Evolutionary conservation across 2,329 filamentous ascomycete species (phyloP).

Genomic region (Pseudonectria foliicola): DNA sequence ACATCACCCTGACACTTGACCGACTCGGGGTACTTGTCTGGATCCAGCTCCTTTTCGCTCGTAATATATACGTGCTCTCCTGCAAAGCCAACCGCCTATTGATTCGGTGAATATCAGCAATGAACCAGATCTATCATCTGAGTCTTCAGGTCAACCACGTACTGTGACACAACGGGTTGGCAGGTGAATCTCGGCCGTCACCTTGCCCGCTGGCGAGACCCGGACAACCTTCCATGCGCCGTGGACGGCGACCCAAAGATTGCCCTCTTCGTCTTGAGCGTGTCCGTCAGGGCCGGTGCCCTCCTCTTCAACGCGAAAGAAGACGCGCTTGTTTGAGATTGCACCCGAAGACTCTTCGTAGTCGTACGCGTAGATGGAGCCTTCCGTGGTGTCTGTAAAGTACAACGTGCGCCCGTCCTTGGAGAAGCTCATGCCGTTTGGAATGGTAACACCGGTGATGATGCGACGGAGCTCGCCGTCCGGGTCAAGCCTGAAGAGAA

Average conservation of each 20-base stretch:
- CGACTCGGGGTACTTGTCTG: no score
- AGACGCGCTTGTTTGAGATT: slow-evolving; percentile 5
- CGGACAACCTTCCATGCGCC: slow-evolving; percentile 10
- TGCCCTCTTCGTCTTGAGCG: slow-evolving; percentile 9
- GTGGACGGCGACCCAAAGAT: slow-evolving; percentile 13
- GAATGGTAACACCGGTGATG: slow-evolving; percentile 5
- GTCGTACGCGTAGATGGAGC: slow-evolving; percentile 3
- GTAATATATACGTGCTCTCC: not conserved
- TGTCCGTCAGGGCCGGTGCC: slow-evolving; percentile 12
- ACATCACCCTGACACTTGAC: no score
- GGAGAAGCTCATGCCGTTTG: slow-evolving; percentile 13
- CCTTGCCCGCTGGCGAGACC: slow-evolving; percentile 8
- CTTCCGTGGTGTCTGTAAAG: slow-evolving; percentile 8
- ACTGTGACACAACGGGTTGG: slow-evolving; percentile 11
- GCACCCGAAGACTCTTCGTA: slow-evolving; percentile 2
- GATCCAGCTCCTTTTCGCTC: no score
- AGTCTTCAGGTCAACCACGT: not conserved
- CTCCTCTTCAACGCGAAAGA: slow-evolving; percentile 8
- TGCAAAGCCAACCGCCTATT: not conserved
- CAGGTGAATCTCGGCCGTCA: slow-evolving; percentile 9
- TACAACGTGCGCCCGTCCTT: slow-evolving; percentile 10
- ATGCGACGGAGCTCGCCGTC: slow-evolving; percentile 7
- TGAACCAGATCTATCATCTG: no score
- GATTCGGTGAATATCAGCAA: no score
- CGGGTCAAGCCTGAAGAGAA: slow-evolving; percentile 8